These are phyloP conservation scores for Camelina sativa DNA, from an alignment of 345 rosid genomes.

Conservation along the genomic window DNA sequence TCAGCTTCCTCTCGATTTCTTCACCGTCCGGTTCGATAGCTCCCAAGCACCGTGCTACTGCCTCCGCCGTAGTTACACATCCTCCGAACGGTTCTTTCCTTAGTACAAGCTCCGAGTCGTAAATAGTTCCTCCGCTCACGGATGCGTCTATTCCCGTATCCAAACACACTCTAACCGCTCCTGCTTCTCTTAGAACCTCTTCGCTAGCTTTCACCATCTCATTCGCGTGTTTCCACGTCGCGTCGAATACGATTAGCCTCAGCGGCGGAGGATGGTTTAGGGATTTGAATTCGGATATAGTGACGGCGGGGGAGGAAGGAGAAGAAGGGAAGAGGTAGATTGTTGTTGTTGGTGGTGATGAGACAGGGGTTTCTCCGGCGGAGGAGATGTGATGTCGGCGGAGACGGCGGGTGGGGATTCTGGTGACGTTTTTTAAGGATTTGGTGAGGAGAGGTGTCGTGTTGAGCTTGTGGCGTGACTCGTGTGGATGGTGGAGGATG, in stretches of 20 bases:
- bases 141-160: conserved; percentile 56
- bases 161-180: conserved; percentile 68
- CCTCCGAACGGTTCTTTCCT: conserved; percentile 87
- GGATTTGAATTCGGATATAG: conserved; percentile 57
- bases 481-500: conserved; percentile 89
- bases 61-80: conserved; percentile 82
- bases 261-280: conserved; percentile 29
- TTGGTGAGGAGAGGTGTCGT: conserved; percentile 74
- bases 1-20: conserved; percentile 58
- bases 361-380: conserved; percentile 33
- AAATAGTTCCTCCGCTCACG: conserved; percentile 68
- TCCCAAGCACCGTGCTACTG: conserved; percentile 79
- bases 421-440: conserved; percentile 68
- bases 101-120: conserved; percentile 65
- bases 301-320: conserved; percentile 54
- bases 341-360: conserved; percentile 44
- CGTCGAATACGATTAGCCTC: conserved; percentile 75
- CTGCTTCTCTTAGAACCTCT: conserved; percentile 55
- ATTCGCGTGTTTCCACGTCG: conserved; percentile 90
- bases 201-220: conserved; percentile 89
- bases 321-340: conserved; percentile 85
- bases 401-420: conserved; percentile 65
- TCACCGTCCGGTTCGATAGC: conserved; percentile 65
- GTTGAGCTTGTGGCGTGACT: conserved; percentile 83
- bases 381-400: conserved; percentile 52